Conservation (phyloP, 352 stramenopile genomes). For the Phytophthora macrochlamydospora region DNA sequence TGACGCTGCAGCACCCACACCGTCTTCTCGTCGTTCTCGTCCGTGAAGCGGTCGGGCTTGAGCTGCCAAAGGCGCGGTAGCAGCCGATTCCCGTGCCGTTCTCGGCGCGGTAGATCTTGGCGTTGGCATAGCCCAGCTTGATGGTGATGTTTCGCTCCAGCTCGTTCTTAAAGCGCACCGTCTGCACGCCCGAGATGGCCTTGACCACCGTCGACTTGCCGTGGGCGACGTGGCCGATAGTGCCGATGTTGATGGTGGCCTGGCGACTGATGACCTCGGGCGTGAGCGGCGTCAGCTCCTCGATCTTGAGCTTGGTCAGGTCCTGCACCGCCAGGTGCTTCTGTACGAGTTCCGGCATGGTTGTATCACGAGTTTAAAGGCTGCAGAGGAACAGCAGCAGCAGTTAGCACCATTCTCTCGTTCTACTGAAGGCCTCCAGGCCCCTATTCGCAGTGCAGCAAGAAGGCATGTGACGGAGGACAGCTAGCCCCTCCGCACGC, state of each 20-base stretch:
- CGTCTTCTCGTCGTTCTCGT: constrained; percentile 89
- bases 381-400: background rate
- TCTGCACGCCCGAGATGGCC: constrained; percentile 99
- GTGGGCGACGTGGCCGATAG: constrained; percentile 99
- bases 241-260: constrained; percentile 99
- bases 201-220: constrained; percentile 99
- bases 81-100: constrained; percentile 81
- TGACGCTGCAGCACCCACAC: constrained; percentile 95
- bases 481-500: background rate
- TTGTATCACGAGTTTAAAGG: background rate
- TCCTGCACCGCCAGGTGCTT: constrained; percentile 93
- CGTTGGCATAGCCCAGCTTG: constrained; percentile 99
- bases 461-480: constrained; percentile 9
- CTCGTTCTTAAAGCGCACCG: constrained; percentile 99
- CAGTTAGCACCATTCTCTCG: background rate
- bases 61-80: constrained; percentile 91
- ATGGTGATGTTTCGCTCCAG: constrained; percentile 99
- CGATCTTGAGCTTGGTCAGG: constrained; percentile 94
- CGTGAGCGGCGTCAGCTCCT: constrained; percentile 96
- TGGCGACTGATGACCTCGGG: constrained; percentile 97
- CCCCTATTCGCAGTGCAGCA: background rate
- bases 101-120: constrained; percentile 98
- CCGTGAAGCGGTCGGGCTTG: constrained; percentile 87
- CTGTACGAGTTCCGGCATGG: constrained; percentile 73
- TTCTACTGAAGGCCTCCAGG: background rate